Evolutionary conservation across 768 basidiomycete genomes (phyloP).

Genomic region (Leccinum subgranulosum): DNA sequence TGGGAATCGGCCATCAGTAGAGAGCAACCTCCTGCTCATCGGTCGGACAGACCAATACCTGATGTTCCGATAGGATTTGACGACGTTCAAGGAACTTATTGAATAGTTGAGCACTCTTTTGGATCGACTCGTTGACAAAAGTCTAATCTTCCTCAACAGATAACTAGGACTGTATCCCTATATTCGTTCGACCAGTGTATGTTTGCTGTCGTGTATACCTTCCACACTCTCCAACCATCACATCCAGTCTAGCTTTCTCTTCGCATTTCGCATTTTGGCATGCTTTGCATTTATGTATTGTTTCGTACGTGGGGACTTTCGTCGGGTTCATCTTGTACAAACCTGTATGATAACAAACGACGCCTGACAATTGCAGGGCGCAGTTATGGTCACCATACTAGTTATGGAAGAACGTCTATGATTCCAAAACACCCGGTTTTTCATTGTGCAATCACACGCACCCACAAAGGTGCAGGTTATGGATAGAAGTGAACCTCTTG

Average conservation of each 20-base stretch:
- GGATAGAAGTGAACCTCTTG: not conserved
- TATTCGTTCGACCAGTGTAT: slow-evolving; percentile 11
- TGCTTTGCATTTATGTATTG: slow-evolving; percentile 4
- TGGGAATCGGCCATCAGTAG: slow-evolving; percentile 25
- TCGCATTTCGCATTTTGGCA: not conserved
- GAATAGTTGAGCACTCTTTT: slow-evolving; percentile 8
- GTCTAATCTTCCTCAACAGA: not conserved
- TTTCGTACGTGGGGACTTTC: not conserved
- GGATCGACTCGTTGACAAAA: not conserved
- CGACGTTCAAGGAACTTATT: slow-evolving; percentile 17
- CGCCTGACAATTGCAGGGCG: not conserved
- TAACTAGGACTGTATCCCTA: not conserved
- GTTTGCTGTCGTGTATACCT: not conserved
- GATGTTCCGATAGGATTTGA: slow-evolving; percentile 32
- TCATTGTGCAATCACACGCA: not conserved
- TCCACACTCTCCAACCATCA: not conserved
- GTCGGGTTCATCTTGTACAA: not conserved
- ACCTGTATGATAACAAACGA: slow-evolving; percentile 1
- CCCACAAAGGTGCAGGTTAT: not conserved
- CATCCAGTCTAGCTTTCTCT: not conserved
- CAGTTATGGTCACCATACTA: not conserved
- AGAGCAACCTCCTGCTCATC: slow-evolving; percentile 12
- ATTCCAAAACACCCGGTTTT: not conserved
- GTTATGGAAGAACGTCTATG: not conserved
- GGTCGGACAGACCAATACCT: slow-evolving; percentile 14